Evolutionary conservation across 331 rosid species (phyloP), one percentile per base, ranked within the genome.

Genomic region (Acacia pycnantha): DNA sequence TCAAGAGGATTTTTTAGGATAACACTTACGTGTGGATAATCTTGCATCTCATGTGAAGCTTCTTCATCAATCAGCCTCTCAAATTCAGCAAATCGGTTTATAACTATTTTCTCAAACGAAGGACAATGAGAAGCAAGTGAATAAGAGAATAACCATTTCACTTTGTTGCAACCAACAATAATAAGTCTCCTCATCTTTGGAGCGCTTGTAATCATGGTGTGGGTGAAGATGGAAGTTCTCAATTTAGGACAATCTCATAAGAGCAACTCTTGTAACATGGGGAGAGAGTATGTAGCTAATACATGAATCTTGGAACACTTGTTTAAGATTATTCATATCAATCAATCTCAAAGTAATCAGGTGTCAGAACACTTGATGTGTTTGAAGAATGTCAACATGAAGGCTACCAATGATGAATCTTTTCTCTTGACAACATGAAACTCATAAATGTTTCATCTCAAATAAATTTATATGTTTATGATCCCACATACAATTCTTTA

Each of bases 61-160:
- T n/a, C 62, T 54, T 21, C 62, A 8, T 8, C 27, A n/a, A 54
- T n/a, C 13, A 54, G 4, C 27, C 27, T n/a, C 13, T 54, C 62
- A 21, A 54, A 6, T n/a, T 54, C 4, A 54, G 4, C 2, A 11
- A 27, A 21, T 0, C 0, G 0, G 3, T 0, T 3, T 21, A 54
- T n/a, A 0, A 0, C 0, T 9, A 21, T 6, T 54, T 54, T 12
- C 11, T 21, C 62, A 8, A 54, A 26, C n/a, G 62, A 54, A 54
- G 62, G 62, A 54, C 27, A 54, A 1, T n/a, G 62, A n/a, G 12
- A 54, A 54, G 24, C 1, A 54, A 54, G 62, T 2, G 4, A 54
- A 33, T 33, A 33, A 33, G 37, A 33, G 5, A 33, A 54, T 54
- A 54, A 26, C 27, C 62, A 54, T 21, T 19, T 54, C 27, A 54